Conservation (phyloP, 352 stramenopile genomes). For the Pythium phragmiticola region DNA sequence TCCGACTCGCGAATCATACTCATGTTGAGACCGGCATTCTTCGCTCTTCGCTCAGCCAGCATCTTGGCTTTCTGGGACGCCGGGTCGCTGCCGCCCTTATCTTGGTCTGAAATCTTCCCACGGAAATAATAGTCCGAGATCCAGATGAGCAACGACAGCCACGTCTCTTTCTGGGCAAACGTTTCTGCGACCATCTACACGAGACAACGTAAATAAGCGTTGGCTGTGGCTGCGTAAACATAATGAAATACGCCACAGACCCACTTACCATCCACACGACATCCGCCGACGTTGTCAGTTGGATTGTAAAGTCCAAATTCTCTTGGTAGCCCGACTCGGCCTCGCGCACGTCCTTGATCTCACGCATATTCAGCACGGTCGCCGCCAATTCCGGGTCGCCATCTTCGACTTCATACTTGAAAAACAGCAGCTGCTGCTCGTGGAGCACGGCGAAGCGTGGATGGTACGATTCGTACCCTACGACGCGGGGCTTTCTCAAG, state of each 20-base stretch:
- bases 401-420: conserved; percentile 86
- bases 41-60: conserved; percentile 21
- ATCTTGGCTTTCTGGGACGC: conserved; percentile 33
- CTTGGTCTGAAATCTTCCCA: conserved; percentile 12
- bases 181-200: conserved; percentile 73
- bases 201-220: background rate
- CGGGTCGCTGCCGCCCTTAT: conserved; percentile 33
- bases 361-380: conserved; percentile 65
- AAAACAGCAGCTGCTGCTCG: conserved; percentile 73
- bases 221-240: background rate
- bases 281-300: conserved; percentile 71
- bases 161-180: conserved; percentile 84
- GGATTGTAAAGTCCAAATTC: conserved; percentile 84
- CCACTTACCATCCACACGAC: conserved; percentile 75
- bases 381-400: conserved; percentile 54
- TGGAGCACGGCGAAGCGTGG: conserved; percentile 82
- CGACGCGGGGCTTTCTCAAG: conserved; percentile 66
- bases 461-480: conserved; percentile 76
- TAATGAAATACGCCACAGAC: background rate
- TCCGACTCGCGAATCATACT: conserved; percentile 30
- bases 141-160: conserved; percentile 83
- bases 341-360: conserved; percentile 81
- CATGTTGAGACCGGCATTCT: conserved; percentile 28
- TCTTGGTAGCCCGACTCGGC: conserved; percentile 78
- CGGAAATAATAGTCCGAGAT: conserved; percentile 84